Base-by-base conservation (phyloP, 2,329 filamentous ascomycete genomes). In the Dothiorella sarmentorum region DNA sequence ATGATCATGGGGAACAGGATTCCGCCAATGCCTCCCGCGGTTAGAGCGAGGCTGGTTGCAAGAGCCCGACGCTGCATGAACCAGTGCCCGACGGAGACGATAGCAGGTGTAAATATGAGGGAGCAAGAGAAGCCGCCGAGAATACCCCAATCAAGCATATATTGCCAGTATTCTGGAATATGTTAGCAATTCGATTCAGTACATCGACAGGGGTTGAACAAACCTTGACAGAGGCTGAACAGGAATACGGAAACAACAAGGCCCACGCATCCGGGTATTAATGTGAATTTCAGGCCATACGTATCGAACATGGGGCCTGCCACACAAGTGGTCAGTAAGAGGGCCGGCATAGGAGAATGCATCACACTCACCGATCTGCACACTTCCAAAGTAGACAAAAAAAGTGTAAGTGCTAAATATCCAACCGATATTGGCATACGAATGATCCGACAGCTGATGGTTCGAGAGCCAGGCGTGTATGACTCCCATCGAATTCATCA, bases 331-430 rank as follows among this genome's bases (percentile, higher is more conserved):
- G n/a, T 57, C 24, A 57, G 42, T 27, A 7, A 33, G 22, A 51
- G 20, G n/a, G n/a, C n/a, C 18, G 44, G n/a, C 43, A 17, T 42
- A n/a, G 17, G 11, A 18, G 17, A 17, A 11, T 9, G 18, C 2
- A n/a, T 18, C 6, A n/a, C 7, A 56, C 56, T 49, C 45, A 66
- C 64, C 68, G 58, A 71, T 60, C 61, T 73, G 71, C 1, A 69
- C 65, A 24, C 71, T 67, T 11, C 63, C 65, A 37, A 73, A 63
- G 43, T 74, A 75, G 10, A 75, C 61, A 45, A 76, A 70, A 58
- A 76, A 77, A 0, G 67, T 69, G 60, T 72, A 76, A 1, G 68
- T 64, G 10, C 73, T 71, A 58, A 72, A 75, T 18, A 77, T 76
- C 75, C 75, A 77, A 0, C 74, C 73, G 27, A 74, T 73, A 13